These are phyloP conservation scores for Xerocomellus intermedius DNA, from an alignment of 768 basidiomycete genomes.

Conservation along the genomic window DNA sequence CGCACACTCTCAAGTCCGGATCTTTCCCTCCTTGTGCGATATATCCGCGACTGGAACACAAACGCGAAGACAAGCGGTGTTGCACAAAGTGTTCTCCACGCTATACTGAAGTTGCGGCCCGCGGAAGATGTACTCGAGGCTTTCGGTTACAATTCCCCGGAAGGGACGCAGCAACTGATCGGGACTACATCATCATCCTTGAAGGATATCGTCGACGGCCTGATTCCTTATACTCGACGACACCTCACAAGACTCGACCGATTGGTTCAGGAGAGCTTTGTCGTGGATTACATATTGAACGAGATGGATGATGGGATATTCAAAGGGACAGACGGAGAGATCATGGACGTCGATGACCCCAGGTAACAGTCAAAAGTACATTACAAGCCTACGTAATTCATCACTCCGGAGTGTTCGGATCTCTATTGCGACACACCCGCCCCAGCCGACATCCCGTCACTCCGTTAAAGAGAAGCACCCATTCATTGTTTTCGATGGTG, in stretches of 20 bases:
- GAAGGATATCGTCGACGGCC: conserved; percentile 77
- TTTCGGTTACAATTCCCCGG: conserved; percentile 40
- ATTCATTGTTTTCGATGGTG: conserved; percentile 52
- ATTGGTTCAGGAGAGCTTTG: conserved; percentile 91
- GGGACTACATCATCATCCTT: conserved; percentile 35
- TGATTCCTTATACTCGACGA: conserved; percentile 93
- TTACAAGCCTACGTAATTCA: conserved; percentile 1
- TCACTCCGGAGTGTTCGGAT: neutral
- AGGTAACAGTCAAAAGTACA: conserved; percentile 17
- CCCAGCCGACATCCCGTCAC: conserved; percentile 69
- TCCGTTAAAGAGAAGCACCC: conserved; percentile 69
- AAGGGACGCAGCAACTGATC: conserved; percentile 13
- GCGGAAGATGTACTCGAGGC: conserved; percentile 72
- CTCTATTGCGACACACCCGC: conserved; percentile 8
- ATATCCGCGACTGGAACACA: conserved; percentile 93
- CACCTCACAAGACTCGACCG: conserved; percentile 84
- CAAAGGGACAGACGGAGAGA: conserved; percentile 43
- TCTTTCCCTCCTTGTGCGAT: conserved; percentile 76
- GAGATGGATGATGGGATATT: conserved; percentile 87
- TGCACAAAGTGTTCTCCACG: conserved; percentile 81
- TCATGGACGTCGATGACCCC: conserved; percentile 41
- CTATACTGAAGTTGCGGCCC: conserved; percentile 73
- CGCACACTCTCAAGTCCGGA: conserved; percentile 68
- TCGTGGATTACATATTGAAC: conserved; percentile 84
- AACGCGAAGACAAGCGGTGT: conserved; percentile 81